Conservation (phyloP, 345 rosid species). For the Linum trigynum region DNA sequence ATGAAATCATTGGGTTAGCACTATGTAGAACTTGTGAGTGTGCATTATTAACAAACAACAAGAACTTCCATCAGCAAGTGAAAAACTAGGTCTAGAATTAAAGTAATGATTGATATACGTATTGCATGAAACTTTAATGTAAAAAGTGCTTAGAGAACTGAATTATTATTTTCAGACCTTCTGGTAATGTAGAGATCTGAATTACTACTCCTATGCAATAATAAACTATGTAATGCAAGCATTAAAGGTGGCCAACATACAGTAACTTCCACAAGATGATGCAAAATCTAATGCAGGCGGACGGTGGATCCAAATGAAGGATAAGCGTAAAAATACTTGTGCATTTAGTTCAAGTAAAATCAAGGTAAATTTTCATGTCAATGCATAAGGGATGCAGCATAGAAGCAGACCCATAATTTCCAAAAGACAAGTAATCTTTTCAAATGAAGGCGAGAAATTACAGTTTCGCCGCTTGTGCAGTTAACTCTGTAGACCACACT, state of each 20-base stretch:
- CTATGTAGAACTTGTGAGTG: background rate
- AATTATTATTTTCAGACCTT: too few species aligned
- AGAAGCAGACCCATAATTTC: background rate
- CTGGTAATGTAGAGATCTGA: background rate
- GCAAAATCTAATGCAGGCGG: background rate
- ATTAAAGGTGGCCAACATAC: background rate
- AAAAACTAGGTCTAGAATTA: slow-evolving; percentile 1
- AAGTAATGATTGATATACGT: too few species aligned
- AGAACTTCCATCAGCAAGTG: background rate
- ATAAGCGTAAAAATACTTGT: background rate
- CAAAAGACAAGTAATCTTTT: background rate
- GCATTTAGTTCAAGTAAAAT: too few species aligned
- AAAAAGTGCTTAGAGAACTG: background rate
- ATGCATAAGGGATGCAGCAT: background rate
- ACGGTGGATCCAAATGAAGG: background rate
- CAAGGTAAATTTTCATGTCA: background rate
- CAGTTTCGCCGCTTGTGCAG: slow-evolving; percentile 63
- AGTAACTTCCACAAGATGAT: background rate
- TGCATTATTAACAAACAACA: slow-evolving; percentile 6
- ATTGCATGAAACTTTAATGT: too few species aligned
- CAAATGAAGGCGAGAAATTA: slow-evolving; percentile 39
- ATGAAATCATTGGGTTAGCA: slow-evolving; percentile 16
- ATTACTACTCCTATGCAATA: background rate
- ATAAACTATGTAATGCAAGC: background rate
- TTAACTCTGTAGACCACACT: slow-evolving; percentile 93